Base-by-base conservation (phyloP, 2,329 filamentous ascomycete genomes). In the Basipetospora sp. region DNA sequence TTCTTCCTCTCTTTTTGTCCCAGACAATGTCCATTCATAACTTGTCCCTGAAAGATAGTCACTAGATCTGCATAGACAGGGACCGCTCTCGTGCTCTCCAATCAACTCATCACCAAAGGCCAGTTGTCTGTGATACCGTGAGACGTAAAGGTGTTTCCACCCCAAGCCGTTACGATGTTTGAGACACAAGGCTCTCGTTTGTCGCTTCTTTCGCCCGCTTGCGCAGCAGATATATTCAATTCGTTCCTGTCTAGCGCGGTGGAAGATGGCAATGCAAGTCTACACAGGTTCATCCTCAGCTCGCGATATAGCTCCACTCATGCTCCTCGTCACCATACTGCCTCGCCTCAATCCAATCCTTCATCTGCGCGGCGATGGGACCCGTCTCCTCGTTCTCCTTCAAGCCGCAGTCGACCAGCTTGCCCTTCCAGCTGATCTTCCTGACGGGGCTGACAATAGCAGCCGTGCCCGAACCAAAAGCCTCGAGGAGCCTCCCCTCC, bases 251-350 rank as follows among this genome's bases (percentile, higher is more conserved):
- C n/a, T n/a, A n/a, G n/a, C n/a, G n/a, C n/a, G n/a, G n/a, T n/a
- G n/a, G n/a, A n/a, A n/a, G n/a, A n/a, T n/a, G n/a, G n/a, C n/a
- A n/a, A n/a, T n/a, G n/a, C n/a, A n/a, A n/a, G n/a, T 25, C 22
- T 25, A 25, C 22, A 11, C 6, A 25, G 22, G 22, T 34, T 22
- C 17, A 14, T 40, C 30, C 31, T 48, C 53, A 51, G 61, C 37
- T 36, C 60, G 40, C 36, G 38, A 64, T 48, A 49, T 77, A 78
- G 68, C 87, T 94, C 90, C 90, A 98, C 47, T 78, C 71, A 57
- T 94, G 85, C 55, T 84, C 74, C 59, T 88, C 81, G 46, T 94
- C 87, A 45, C 90, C 90, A 55, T 96, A 94, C 64, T 96, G 88
- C 48, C 92, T 87, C 19, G 65, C 79, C 65, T 93, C 87, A 44